Base-by-base conservation (phyloP, 208 protist species). In the Trypanosoma congolense region DNA sequence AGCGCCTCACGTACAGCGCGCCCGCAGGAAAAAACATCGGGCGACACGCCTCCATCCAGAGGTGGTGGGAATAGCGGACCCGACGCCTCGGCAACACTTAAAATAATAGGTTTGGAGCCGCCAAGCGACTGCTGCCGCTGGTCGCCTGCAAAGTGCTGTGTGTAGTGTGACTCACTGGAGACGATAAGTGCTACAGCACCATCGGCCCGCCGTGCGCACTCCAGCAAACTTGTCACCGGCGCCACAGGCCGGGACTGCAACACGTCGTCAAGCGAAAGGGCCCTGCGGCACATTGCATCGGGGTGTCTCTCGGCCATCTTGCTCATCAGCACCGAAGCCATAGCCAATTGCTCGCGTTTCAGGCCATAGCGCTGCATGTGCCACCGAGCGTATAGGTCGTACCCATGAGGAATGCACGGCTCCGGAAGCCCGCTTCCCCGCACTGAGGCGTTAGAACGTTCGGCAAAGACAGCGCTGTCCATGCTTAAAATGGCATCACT, bases 271-370 rank as follows among this genome's bases (percentile, higher is more conserved):
- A 88, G 28, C 0, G 73, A 69, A 44, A 75, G 68, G 14, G 52
- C 60, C 24, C n/a, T 55, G 16, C 55, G 51, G 47, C 71, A 83
- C 70, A 88, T 82, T 10, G 83, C 83, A 31, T 79, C 78, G 0
- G 83, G 83, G 44, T 87, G 79, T 3, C 74, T 68, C 38, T 70
- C 51, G 10, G 77, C 62, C 74, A 81, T 80, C 33, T 55, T 51
- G 36, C 77, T 83, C 78, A 87, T 85, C 21, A 90, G 50, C 8
- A 83, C 83, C 21, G 79, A 70, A 5, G 81, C 77, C 83, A 90
- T 90, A 0, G 83, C 79, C 12, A 90, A 61, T 49, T 90, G 79
- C 61, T 90, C 79, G 6, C 83, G 83, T 14, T 21, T 75, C 38
- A 90, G 24, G 1, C 77, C 76, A 48, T 82, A 83, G 26, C 49